Evolutionary conservation across 805 yeast species (phyloP).

Genomic region (Starmerella bacillaris): DNA sequence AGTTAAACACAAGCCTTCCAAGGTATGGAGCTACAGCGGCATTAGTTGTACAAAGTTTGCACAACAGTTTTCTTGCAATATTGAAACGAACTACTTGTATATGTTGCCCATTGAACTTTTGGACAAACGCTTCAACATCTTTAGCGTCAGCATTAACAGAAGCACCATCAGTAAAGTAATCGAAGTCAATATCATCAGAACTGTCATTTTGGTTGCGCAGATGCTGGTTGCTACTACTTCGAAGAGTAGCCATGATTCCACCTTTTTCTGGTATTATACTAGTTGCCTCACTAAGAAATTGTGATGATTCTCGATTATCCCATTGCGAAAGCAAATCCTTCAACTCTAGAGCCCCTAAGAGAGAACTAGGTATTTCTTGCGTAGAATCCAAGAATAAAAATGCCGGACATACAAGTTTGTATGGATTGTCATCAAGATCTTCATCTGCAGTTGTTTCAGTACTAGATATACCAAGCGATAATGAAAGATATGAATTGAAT

Average conservation of each 20-base stretch:
- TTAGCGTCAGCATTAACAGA: no score
- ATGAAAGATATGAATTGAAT: constrained; percentile 9
- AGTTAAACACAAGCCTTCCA: constrained; percentile 2
- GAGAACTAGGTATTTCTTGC: constrained; percentile 1
- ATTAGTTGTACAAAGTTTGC: constrained; percentile 3
- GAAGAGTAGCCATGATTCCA: constrained; percentile 9
- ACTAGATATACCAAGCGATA: neutral
- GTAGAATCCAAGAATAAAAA: constrained; percentile 5
- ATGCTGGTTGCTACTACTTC: constrained; percentile 4
- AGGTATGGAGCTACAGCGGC: neutral
- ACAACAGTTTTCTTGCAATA: constrained; percentile 4
- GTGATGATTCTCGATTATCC: constrained; percentile 10
- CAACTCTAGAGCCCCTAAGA: constrained; percentile 7
- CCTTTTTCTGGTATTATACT: constrained; percentile 6
- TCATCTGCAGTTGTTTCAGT: no score
- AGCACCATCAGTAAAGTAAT: neutral
- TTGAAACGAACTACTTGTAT: constrained; percentile 10
- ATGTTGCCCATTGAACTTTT: constrained; percentile 3
- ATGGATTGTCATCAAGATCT: no score
- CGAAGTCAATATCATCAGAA: constrained; percentile 1
- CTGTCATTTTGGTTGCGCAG: neutral
- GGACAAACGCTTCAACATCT: constrained; percentile 6
- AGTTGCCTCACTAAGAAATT: constrained; percentile 9
- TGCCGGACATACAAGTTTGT: constrained; percentile 6
- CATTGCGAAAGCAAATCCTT: constrained; percentile 8